Evolutionary conservation across 164 flowering plant genomes (phyloP).

Genomic region (Protea cynaroides): DNA sequence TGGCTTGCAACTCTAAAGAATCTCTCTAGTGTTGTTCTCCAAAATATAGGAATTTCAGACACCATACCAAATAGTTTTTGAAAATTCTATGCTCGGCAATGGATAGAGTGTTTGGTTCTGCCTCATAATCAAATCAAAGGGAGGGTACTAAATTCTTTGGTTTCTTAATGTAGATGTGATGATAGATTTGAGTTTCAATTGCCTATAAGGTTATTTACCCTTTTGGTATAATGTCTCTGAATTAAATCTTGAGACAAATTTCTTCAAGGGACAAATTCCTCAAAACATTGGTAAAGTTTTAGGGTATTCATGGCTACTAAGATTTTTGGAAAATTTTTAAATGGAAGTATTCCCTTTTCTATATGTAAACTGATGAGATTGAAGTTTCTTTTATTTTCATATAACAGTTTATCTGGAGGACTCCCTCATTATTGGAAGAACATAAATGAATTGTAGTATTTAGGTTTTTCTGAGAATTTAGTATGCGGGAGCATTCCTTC

Average conservation of each 20-base stretch:
- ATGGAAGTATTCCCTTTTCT: too few relatives aligned
- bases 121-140: slow-evolving; percentile 10
- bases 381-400: too few relatives aligned
- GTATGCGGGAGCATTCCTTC: too few relatives aligned
- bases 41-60: slow-evolving; percentile 10
- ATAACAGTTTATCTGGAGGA: too few relatives aligned
- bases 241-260: slow-evolving; percentile 1
- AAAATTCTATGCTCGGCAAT: not conserved
- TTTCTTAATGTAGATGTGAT: not conserved
- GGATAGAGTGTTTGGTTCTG: not conserved
- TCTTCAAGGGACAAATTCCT: not conserved
- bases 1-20: slow-evolving; percentile 14
- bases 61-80: slow-evolving; percentile 23
- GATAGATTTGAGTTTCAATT: not conserved
- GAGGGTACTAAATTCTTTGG: not conserved
- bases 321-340: too few relatives aligned
- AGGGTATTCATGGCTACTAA: too few relatives aligned
- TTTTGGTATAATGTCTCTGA: not conserved
- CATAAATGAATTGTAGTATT: too few relatives aligned
- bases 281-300: not conserved
- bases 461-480: too few relatives aligned
- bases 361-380: too few relatives aligned
- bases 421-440: too few relatives aligned
- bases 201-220: not conserved
- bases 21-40: not conserved